Conservation (phyloP, 352 stramenopile genomes). For the Blastocystis sp. region DNA sequence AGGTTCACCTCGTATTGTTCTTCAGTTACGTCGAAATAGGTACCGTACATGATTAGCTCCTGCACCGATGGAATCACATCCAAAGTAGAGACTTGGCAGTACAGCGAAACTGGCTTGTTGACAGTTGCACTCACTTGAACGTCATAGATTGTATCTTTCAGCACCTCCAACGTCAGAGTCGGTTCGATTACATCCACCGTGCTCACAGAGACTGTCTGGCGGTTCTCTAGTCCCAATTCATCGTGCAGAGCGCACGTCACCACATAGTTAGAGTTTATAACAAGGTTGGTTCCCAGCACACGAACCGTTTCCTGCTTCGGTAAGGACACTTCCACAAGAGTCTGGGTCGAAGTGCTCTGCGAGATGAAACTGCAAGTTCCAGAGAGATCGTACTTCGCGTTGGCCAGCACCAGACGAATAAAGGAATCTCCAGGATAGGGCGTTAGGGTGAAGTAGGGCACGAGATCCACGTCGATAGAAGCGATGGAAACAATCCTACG, state of each 20-base stretch:
- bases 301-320: neutral
- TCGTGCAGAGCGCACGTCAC: slow-evolving; percentile 16
- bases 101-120: neutral
- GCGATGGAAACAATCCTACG: neutral
- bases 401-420: neutral
- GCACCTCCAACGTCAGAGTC: neutral
- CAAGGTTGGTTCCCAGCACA: neutral
- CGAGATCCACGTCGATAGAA: neutral
- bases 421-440: neutral
- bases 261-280: neutral
- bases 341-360: neutral
- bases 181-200: neutral
- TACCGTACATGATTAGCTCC: neutral
- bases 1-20: neutral
- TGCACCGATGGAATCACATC: neutral
- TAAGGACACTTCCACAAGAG: neutral
- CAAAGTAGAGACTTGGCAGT: neutral
- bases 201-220: neutral
- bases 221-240: neutral
- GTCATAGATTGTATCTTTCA: neutral
- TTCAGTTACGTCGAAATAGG: neutral
- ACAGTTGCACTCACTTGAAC: neutral
- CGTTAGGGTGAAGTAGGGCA: neutral
- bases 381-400: slow-evolving; percentile 7
- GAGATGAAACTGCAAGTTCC: neutral